Base-by-base conservation (phyloP, 108 stramenopile species). In the Chaetoceros tenuissimus region DNA sequence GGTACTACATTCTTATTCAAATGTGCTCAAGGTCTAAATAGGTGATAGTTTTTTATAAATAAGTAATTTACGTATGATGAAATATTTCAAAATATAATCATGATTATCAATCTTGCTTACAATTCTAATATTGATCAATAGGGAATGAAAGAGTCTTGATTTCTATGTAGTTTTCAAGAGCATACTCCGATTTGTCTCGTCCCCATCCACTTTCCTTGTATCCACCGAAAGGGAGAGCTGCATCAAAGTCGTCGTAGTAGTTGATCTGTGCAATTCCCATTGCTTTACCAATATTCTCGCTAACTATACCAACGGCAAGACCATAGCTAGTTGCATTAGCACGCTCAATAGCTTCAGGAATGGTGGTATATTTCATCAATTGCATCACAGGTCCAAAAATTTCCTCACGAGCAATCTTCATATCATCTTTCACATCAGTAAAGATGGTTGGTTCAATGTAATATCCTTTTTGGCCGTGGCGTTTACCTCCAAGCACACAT, bases 281-380 rank as follows among this genome's bases (percentile, higher is more conserved):
- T 40, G 73, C 74, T 25, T 53, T 31, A 20, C 50, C 54, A 0
- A 61, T 31, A 54, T 79, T 50, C 31, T 29, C 40, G 27, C 66
- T 60, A 28, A 63, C 53, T 25, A 80, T 49, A 10, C 83, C 77
- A n/a, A 78, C 81, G 18, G 63, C 80, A 8, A 92, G 67, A 26
- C 89, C 89, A 47, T 74, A 86, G 17, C 17, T n/a, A 7, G 73
- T 64, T 57, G 67, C 65, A 60, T 92, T 92, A 24, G 89, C 85
- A 16, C 59, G 40, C 13, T 49, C 48, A 5, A 82, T 45, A 20
- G 73, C 81, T 49, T 87, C 79, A 24, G 73, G 70, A 51, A 51
- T 10, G 24, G 18, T 51, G 50, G 17, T 16, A 43, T 25, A 51
- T n/a, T n/a, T n/a, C n/a, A n/a, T n/a, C n/a, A n/a, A n/a, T n/a